Evolutionary conservation across 805 yeast species (phyloP).

Genomic region (Allodekkera sacchari): DNA sequence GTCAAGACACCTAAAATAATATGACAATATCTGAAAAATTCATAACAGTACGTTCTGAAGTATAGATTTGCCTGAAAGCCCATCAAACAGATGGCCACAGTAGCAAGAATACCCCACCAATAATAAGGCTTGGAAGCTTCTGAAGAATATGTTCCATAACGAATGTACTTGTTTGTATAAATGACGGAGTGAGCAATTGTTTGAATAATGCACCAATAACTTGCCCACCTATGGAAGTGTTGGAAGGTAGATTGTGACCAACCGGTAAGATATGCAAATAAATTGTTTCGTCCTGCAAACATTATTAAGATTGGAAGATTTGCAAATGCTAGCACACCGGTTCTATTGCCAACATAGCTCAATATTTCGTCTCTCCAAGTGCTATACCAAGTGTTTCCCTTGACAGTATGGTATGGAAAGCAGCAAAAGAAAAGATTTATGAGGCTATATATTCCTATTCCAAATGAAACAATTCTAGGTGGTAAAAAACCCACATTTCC

Average conservation of each 20-base stretch:
- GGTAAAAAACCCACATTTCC: conserved; percentile 4
- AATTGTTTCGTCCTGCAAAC: conserved; percentile 36
- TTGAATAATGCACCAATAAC: conserved; percentile 34
- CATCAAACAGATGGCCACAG: conserved; percentile 32
- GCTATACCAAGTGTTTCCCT: not conserved
- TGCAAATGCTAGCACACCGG: conserved; percentile 29
- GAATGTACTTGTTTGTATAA: conserved; percentile 13
- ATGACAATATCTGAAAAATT: conserved; percentile 45
- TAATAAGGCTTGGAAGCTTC: conserved; percentile 3
- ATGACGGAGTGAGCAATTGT: conserved; percentile 26
- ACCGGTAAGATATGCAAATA: conserved; percentile 31
- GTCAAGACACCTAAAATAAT: conserved; percentile 43
- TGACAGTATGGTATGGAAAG: conserved; percentile 4
- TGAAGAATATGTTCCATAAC: conserved; percentile 1
- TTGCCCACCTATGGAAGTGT: conserved; percentile 57
- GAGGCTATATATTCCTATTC: conserved; percentile 3
- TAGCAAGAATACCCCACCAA: conserved; percentile 25
- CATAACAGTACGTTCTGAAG: conserved; percentile 47
- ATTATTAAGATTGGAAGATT: conserved; percentile 28
- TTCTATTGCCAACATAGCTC: conserved; percentile 14
- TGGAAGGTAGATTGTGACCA: conserved; percentile 32
- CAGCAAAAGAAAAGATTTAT: conserved; percentile 5
- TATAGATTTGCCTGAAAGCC: conserved; percentile 37
- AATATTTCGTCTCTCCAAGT: conserved; percentile 1
- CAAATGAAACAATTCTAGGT: conserved; percentile 7